A percentile compares a stretch with the other conserved stretches of the same genome.
Conservation (phyloP, 31 red algal species). For the Porphyra umbilicalis region DNA sequence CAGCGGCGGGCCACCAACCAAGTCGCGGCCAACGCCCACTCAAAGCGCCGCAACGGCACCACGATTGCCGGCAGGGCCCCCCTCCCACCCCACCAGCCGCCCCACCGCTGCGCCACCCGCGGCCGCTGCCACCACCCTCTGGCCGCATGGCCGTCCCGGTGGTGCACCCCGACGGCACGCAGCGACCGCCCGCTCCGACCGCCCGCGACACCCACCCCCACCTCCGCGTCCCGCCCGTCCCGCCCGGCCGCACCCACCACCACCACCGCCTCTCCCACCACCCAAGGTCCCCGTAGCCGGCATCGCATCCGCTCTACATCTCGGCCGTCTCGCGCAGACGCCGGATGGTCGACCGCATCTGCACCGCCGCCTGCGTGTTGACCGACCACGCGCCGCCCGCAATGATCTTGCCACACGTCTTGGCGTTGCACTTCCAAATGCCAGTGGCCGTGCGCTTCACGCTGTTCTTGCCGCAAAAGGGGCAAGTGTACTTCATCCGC, state of each 20-base stretch:
- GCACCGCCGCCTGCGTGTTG: conserved; percentile 85
- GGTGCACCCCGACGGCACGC: not conserved
- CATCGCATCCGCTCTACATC: conserved; percentile 15
- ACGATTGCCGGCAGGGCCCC: not conserved
- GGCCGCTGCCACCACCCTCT: not conserved
- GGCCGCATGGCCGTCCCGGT: not conserved
- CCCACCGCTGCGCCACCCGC: not conserved
- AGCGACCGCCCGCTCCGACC: not conserved
- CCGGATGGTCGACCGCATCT: conserved; percentile 81
- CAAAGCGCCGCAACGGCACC: not conserved
- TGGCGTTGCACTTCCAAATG: conserved; percentile 79
- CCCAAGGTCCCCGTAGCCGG: not conserved
- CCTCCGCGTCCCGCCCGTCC: not conserved
- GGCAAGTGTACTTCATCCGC: conserved; percentile 85
- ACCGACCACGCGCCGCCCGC: conserved; percentile 93
- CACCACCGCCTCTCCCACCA: not conserved
- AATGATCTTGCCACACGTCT: conserved; percentile 67
- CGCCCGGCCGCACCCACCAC: not conserved
- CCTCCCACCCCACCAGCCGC: not conserved
- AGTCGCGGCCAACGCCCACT: not conserved
- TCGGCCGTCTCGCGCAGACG: conserved; percentile 77
- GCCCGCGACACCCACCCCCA: not conserved
- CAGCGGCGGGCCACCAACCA: not conserved
- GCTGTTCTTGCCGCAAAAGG: conserved; percentile 87
- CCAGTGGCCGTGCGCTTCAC: conserved; percentile 78